Evolutionary conservation across 2,329 filamentous ascomycete species (phyloP), one percentile per base, ranked within the genome.

Genomic region (Leptographium radiaticola): DNA sequence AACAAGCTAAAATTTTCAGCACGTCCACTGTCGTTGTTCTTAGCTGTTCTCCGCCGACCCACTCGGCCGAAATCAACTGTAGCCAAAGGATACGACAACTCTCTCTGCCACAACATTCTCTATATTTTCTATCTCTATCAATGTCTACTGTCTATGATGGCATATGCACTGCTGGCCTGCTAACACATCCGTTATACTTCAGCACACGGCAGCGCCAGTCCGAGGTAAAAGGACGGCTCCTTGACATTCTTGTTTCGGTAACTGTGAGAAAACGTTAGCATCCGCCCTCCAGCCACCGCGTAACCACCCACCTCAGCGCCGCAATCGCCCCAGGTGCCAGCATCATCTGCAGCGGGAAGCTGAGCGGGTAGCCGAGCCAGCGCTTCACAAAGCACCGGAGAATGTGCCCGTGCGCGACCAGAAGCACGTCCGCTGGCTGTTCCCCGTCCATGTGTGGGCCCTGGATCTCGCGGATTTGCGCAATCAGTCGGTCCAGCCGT

Each of bases 351-450:
- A 74, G 56, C 6, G 64, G 62, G 42, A 67, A 66, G n/a, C 68
- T 68, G 57, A 75, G 57, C 1, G 68, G 61, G 56, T 68, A 69
- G 5, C 64, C 63, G 47, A 75, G 56, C 73, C 72, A 75, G 10
- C 73, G 61, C 61, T 72, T 74, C 3, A 68, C 66, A 55, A 75
- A 74, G 5, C 67, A 69, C 33, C 72, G 68, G 6, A 75, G 66
- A 18, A 74, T 65, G 58, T 68, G 70, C 10, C 71, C 72, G 56
- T 74, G 71, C 1, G 71, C 66, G 33, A 71, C 62, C 30, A 68
- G 16, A 15, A 68, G 52, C 10, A 73, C 60, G 61, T 73, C 69
- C 20, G 62, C 61, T 15, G 68, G 59, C 9, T 64, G 65, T 52
- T 67, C 68, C 2, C 67, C 69, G 46, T 67, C 62, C 65, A 74